A percentile compares a stretch with the other conserved stretches of the same genome.
phyloP scores from a whole-genome alignment of 2,329 filamentous ascomycete genomes.

The Pyricularia sp. region DNA sequence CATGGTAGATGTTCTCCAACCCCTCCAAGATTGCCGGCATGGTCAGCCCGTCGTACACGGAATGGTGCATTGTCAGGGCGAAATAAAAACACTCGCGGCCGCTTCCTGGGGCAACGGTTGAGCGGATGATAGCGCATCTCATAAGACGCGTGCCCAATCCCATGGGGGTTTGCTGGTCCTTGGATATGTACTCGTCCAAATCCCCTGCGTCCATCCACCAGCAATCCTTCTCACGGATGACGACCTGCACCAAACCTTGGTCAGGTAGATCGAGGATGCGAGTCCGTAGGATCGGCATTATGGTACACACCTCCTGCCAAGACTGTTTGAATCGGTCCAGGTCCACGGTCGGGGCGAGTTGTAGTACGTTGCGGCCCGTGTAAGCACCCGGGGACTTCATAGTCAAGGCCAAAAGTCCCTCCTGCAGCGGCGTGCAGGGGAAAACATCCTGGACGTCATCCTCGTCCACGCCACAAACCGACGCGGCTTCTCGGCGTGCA shows the following conservation, averaged over 20 bases:
- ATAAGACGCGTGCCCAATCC: not conserved
- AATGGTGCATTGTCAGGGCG: not conserved
- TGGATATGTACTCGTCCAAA: not conserved
- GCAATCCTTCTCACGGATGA: not conserved
- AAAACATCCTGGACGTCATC: slow-evolving; percentile 38
- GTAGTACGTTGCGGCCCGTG: slow-evolving; percentile 37
- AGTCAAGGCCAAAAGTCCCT: slow-evolving; percentile 43
- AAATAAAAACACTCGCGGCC: not conserved
- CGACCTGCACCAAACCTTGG: not conserved
- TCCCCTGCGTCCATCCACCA: not conserved
- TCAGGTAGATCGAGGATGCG: slow-evolving; percentile 25
- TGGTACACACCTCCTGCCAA: slow-evolving; percentile 28
- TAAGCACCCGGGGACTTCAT: slow-evolving; percentile 41
- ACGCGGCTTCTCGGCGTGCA: not conserved
- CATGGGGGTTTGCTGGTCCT: not conserved
- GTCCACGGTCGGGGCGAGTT: slow-evolving; percentile 24
- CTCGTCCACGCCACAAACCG: slow-evolving; percentile 7
- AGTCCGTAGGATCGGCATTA: slow-evolving; percentile 34
- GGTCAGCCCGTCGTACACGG: not conserved
- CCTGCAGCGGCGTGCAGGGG: slow-evolving; percentile 44
- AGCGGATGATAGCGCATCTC: not conserved
- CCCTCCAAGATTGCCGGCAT: not conserved
- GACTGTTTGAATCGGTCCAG: slow-evolving; percentile 29
- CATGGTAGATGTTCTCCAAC: not conserved
- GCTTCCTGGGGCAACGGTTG: no score